Conservation (phyloP, 495 filamentous ascomycete species). For the Penicillium subrubescens region DNA sequence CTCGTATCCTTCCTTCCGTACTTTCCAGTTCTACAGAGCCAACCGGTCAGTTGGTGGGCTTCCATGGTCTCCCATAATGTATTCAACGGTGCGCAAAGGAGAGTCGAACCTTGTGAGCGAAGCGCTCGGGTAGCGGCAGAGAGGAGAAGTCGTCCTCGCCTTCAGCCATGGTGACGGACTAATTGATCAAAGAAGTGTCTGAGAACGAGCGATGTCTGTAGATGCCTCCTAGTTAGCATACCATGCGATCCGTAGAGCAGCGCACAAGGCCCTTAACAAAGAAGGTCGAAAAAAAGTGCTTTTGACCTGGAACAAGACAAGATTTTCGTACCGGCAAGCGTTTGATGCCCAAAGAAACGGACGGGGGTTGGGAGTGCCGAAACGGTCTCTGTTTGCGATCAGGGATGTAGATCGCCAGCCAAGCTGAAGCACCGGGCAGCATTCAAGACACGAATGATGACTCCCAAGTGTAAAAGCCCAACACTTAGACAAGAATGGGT, state of each 20-base stretch:
- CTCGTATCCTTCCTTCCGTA: constrained; percentile 92
- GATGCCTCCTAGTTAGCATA: constrained; percentile 1
- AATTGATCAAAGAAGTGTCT: constrained; percentile 4
- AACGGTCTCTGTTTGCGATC: constrained; percentile 16
- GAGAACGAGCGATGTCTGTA: constrained; percentile 3
- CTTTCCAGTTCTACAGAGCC: constrained; percentile 84
- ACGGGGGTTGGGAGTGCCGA: constrained; percentile 12
- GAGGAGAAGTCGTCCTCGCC: constrained; percentile 81
- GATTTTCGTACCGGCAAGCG: constrained; percentile 14
- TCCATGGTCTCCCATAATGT: neutral
- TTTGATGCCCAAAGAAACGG: constrained; percentile 31
- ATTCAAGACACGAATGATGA: neutral
- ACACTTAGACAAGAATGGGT: neutral
- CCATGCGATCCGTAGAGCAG: neutral
- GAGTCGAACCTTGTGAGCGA: constrained; percentile 76
- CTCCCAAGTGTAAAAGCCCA: neutral
- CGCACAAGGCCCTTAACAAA: neutral
- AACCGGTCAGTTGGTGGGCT: constrained; percentile 22
- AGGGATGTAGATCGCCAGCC: constrained; percentile 2
- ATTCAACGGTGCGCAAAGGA: neutral
- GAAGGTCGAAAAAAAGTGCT: neutral
- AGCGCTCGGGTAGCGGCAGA: constrained; percentile 79
- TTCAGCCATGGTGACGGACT: constrained; percentile 47
- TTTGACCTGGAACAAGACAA: neutral
- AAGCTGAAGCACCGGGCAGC: neutral